These are phyloP conservation scores for Neofusicoccum sp. DNA, from an alignment of 2,329 filamentous ascomycete genomes.

Conservation along the genomic window DNA sequence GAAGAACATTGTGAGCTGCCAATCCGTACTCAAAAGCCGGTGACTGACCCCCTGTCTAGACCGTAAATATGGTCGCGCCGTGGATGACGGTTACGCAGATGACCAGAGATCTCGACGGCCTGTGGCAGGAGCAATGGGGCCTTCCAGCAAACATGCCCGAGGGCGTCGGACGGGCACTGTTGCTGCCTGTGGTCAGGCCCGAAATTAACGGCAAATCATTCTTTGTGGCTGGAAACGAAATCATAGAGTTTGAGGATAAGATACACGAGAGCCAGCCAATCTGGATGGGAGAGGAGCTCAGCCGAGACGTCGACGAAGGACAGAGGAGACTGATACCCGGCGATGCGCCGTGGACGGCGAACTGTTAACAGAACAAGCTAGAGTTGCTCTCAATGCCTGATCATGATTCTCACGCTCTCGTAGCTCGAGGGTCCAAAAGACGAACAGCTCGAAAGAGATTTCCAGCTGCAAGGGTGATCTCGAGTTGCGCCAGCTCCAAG, in stretches of 20 bases:
- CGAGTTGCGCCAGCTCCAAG: slow-evolving; percentile 16
- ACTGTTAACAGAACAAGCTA: background rate
- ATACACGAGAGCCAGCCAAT: slow-evolving; percentile 25
- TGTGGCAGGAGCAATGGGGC: background rate
- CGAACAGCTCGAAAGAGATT: slow-evolving; percentile 19
- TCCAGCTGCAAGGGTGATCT: background rate
- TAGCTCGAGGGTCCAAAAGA: slow-evolving; percentile 1
- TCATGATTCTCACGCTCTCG: slow-evolving; percentile 21
- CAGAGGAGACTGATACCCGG: slow-evolving; percentile 19
- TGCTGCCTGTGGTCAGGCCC: slow-evolving; percentile 24
- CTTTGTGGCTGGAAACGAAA: slow-evolving; percentile 25
- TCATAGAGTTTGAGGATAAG: slow-evolving; percentile 27
- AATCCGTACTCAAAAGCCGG: too few species aligned
- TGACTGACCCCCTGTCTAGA: background rate
- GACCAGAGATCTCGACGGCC: background rate
- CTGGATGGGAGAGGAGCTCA: slow-evolving; percentile 29
- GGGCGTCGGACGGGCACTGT: slow-evolving; percentile 26
- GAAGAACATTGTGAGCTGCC: slow-evolving; percentile 19
- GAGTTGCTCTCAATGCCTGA: background rate
- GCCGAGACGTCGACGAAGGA: slow-evolving; percentile 24
- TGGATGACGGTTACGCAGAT: slow-evolving; percentile 27
- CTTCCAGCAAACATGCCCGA: slow-evolving; percentile 26
- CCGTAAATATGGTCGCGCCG: slow-evolving; percentile 27
- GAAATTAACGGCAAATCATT: slow-evolving; percentile 25
- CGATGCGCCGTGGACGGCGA: background rate